Base-by-base conservation (phyloP, 2,329 filamentous ascomycete species). In the Calonectria crousiana region DNA sequence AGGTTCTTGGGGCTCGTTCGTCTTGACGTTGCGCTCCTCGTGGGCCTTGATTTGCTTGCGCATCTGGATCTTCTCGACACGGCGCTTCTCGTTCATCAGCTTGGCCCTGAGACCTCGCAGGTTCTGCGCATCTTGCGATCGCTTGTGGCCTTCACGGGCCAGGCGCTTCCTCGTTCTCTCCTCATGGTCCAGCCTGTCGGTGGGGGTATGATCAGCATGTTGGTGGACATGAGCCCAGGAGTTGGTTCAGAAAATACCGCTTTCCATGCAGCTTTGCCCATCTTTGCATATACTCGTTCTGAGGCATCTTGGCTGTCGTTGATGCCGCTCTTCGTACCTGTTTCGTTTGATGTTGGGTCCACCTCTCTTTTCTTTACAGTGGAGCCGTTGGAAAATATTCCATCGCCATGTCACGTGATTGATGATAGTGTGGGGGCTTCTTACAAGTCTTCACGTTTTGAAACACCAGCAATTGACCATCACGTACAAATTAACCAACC, bases 41-140 rank as follows among this genome's bases (percentile, higher is more conserved):
- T 98, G 95, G 56, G 95, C 94, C 87, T 94, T 95, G 91, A 99
- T 97, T 82, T 93, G 89, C 90, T 98, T 98, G 87, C 94, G 94
- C 94, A 98, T 96, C 90, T 98, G 95, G 84, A 98, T 98, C 93
- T 99, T 99, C 90, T 99, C 96, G 85, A 96, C 94, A 88, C 95
- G 95, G 32, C 97, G 92, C 89, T 96, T 95, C 91, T 98, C 93
- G 85, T 96, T 94, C 88, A 97, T 93, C 82, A 98, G 89, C 90
- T 99, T 99, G 80, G 97, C 97, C 76, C 95, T 91, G 81, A 98
- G 92, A 78, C 97, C 97, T 75, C 94, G 93, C 82, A 98, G 90
- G 85, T 97, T 98, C 89, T 98, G 96, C 30, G 97, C 95, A 87
- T 98, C 93, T 83, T 97, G 91, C 66, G 94, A 97, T 71, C 92